Percentiles rank a stretch among this genome's conserved stretches.
Evolutionary conservation across 441 rosid species (phyloP).

Genomic region (Pelargonium myrrhifolium): DNA sequence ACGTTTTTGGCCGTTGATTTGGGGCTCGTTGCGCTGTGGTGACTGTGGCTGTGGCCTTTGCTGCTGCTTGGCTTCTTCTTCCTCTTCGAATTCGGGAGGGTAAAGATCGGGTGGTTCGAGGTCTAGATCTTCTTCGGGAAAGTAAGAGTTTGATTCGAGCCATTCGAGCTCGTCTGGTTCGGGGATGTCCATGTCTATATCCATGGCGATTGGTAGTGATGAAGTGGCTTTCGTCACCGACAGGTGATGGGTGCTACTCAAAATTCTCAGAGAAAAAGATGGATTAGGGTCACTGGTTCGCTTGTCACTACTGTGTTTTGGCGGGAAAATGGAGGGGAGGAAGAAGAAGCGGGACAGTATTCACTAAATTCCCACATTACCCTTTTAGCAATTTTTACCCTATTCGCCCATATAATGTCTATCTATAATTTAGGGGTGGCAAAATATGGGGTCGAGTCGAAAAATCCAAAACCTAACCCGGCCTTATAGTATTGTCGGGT

Average conservation of each 20-base stretch:
- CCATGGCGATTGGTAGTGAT: constrained; percentile 20
- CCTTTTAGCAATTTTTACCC: no score
- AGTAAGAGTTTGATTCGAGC: constrained; percentile 61
- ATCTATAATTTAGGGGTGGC: no score
- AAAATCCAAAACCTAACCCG: no score
- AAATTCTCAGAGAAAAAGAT: background rate
- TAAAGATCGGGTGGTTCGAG: constrained; percentile 26
- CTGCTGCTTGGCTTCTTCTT: background rate
- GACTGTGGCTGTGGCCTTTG: constrained; percentile 22
- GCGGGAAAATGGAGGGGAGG: constrained; percentile 22
- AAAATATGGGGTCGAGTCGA: no score
- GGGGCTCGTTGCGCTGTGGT: constrained; percentile 14
- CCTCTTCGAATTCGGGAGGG: constrained; percentile 19
- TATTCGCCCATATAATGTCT: no score
- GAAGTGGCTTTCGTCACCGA: background rate
- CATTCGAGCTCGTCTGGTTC: constrained; percentile 83
- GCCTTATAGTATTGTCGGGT: no score
- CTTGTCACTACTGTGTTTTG: constrained; percentile 21
- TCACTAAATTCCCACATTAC: background rate
- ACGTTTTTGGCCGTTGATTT: constrained; percentile 43
- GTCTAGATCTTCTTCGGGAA: constrained; percentile 39
- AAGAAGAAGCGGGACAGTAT: background rate
- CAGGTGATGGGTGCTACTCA: background rate
- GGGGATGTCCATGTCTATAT: constrained; percentile 62
- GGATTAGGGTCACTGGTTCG: background rate